phyloP scores from a whole-genome alignment of 2,329 filamentous ascomycete genomes.

The Emmonsiellopsis sp. region DNA sequence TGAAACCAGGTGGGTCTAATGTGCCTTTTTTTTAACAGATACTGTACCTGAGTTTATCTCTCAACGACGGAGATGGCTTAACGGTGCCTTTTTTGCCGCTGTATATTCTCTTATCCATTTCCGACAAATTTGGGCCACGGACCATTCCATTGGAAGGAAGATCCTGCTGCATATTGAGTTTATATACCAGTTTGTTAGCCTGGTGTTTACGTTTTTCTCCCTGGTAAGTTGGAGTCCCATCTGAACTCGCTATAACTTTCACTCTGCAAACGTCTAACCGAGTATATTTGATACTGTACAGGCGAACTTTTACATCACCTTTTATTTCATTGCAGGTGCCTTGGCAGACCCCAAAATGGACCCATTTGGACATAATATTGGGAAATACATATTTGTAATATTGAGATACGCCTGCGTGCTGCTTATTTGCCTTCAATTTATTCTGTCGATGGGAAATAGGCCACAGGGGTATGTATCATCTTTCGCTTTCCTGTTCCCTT shows the following conservation, averaged over 20 bases:
- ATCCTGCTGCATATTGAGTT: conserved; percentile 90
- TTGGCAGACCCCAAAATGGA: conserved; percentile 70
- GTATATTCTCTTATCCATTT: conserved; percentile 96
- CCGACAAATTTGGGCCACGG: conserved; percentile 82
- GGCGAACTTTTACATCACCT: conserved; percentile 97
- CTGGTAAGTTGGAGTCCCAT: conserved; percentile 38
- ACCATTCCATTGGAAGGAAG: conserved; percentile 84
- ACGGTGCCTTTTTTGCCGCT: conserved; percentile 96
- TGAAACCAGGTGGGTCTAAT: not conserved
- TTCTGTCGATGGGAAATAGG: conserved; percentile 89
- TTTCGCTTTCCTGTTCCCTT: conserved; percentile 5
- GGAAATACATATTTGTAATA: conserved; percentile 74
- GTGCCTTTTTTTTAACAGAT: conserved; percentile 43
- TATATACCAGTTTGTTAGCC: conserved; percentile 83
- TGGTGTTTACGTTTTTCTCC: conserved; percentile 95
- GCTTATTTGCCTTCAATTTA: conserved; percentile 90
- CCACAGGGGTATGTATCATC: conserved; percentile 60
- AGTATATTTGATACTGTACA: conserved; percentile 11
- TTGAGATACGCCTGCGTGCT: conserved; percentile 78
- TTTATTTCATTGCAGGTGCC: conserved; percentile 94
- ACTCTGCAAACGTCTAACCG: not conserved
- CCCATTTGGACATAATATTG: conserved; percentile 83
- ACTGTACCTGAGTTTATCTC: conserved; percentile 94
- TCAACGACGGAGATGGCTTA: conserved; percentile 91
- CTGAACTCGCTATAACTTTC: too few relatives aligned